Conservation (phyloP, 176 grass and related monocot species). For the Oryza rufipogon region DNA sequence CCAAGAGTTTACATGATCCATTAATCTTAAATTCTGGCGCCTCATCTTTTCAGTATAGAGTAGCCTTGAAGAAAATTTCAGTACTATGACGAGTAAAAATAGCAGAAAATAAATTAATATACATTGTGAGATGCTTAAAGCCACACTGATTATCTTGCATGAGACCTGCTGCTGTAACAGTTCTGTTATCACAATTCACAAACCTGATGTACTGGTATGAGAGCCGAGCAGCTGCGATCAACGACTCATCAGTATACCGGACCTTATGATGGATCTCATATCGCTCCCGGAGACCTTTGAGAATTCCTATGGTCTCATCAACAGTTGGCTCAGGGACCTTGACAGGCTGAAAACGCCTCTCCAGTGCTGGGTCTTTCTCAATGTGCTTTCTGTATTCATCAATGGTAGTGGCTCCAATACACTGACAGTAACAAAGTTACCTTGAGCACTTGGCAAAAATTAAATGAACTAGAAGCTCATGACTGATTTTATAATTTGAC, state of each 20-base stretch:
- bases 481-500: no score
- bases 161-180: no score
- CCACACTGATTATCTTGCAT: neutral
- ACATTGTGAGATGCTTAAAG: neutral
- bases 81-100: neutral
- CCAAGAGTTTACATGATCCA: no score
- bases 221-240: slow-evolving; percentile 73
- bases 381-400: slow-evolving; percentile 95
- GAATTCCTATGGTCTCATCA: slow-evolving; percentile 91
- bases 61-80: no score
- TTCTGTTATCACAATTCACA: neutral
- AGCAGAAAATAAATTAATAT: neutral
- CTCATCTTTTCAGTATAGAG: neutral
- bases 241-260: slow-evolving; percentile 78
- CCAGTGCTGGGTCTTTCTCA: slow-evolving; percentile 93
- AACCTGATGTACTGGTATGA: slow-evolving; percentile 95
- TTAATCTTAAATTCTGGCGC: no score
- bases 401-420: slow-evolving; percentile 90
- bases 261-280: slow-evolving; percentile 98
- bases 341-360: slow-evolving; percentile 95
- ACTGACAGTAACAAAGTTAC: slow-evolving; percentile 42
- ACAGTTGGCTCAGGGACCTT: slow-evolving; percentile 90
- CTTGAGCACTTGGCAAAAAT: no score
- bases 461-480: no score
- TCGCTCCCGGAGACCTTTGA: slow-evolving; percentile 75